These are phyloP conservation scores for Rutstroemia sp. DNA, from an alignment of 2,329 filamentous ascomycete genomes.

Conservation along the genomic window DNA sequence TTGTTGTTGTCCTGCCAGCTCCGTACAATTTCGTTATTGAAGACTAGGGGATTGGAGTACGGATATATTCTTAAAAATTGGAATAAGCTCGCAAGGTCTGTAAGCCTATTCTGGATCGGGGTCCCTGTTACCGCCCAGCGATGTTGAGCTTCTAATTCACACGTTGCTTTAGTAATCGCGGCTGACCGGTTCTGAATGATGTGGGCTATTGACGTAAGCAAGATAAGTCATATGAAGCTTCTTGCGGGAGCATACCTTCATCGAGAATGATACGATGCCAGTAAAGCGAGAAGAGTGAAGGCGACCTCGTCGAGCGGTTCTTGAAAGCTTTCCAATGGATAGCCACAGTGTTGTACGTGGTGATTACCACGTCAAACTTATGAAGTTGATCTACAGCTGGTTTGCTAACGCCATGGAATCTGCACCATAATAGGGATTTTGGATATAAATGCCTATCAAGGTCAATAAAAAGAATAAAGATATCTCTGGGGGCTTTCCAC, in stretches of 20 bases:
- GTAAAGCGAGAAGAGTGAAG: constrained; percentile 21
- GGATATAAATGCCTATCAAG: too few relatives aligned
- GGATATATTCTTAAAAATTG: constrained; percentile 15
- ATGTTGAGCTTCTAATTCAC: constrained; percentile 35
- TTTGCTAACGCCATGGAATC: too few relatives aligned
- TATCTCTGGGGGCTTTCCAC: too few relatives aligned
- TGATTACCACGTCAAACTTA: not conserved
- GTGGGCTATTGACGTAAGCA: constrained; percentile 33
- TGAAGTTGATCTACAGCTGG: not conserved
- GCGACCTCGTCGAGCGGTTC: not conserved
- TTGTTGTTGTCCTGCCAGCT: not conserved
- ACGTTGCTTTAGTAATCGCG: constrained; percentile 36
- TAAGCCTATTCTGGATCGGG: constrained; percentile 28
- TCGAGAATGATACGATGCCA: constrained; percentile 39
- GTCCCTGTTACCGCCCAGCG: constrained; percentile 29
- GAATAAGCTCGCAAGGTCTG: constrained; percentile 27
- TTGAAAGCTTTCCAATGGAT: not conserved
- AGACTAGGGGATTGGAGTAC: constrained; percentile 1
- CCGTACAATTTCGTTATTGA: not conserved
- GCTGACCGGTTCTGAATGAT: constrained; percentile 41
- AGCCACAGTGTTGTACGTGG: not conserved
- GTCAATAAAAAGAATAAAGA: too few relatives aligned
- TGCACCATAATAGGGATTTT: too few relatives aligned
- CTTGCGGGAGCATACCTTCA: constrained; percentile 32
- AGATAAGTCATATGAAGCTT: too few relatives aligned